These are phyloP conservation scores for Aspergillus amoenus DNA, from an alignment of 2,329 filamentous ascomycete genomes.

Conservation along the genomic window DNA sequence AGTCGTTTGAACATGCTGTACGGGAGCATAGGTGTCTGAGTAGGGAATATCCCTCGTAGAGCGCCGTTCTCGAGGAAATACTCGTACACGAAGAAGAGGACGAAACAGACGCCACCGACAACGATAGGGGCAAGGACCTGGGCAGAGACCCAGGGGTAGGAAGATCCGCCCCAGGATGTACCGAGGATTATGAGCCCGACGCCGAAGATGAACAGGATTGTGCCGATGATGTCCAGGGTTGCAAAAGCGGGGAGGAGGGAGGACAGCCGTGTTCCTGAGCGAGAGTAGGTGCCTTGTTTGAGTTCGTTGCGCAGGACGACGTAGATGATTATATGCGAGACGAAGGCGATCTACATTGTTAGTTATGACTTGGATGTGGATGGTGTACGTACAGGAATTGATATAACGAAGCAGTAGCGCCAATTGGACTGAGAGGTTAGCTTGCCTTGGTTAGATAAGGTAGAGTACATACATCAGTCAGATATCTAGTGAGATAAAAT, in stretches of 20 bases:
- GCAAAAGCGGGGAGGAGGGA: constrained; percentile 49
- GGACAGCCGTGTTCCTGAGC: constrained; percentile 30
- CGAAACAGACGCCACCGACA: constrained; percentile 44
- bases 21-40: constrained; percentile 64
- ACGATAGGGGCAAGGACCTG: constrained; percentile 53
- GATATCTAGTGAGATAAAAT: constrained; percentile 21
- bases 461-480: constrained; percentile 34
- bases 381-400: constrained; percentile 52
- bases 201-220: constrained; percentile 56
- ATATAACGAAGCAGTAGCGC: constrained; percentile 68
- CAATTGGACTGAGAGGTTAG: constrained; percentile 51
- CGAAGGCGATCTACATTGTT: constrained; percentile 40
- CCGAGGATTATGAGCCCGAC: constrained; percentile 56
- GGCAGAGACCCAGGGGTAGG: constrained; percentile 52
- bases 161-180: constrained; percentile 57
- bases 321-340: constrained; percentile 55
- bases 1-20: constrained; percentile 57
- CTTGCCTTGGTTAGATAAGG: too few relatives aligned
- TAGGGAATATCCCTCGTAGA: constrained; percentile 51
- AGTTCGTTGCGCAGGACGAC: constrained; percentile 60
- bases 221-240: constrained; percentile 59
- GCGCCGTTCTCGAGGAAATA: constrained; percentile 54
- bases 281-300: constrained; percentile 50
- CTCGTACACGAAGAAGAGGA: constrained; percentile 52
- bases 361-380: constrained; percentile 25